Conservation (phyloP, 2,329 filamentous ascomycete genomes). For the Cercospora zeina region DNA sequence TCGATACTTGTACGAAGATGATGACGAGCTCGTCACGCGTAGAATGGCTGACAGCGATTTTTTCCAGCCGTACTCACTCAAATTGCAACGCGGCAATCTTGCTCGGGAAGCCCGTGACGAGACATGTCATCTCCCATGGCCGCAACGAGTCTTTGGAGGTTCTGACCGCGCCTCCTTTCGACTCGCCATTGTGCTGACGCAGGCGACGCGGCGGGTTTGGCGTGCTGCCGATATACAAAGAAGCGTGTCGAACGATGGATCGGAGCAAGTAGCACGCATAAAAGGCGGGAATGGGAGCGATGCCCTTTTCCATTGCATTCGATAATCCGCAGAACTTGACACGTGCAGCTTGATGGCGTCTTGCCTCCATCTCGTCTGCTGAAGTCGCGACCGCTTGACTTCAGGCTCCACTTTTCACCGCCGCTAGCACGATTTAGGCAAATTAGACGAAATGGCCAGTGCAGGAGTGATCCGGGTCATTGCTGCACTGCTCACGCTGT, state of each 20-base stretch:
- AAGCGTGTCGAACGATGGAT: constrained; percentile 70
- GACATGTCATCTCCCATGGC: constrained; percentile 87
- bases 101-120: constrained; percentile 87
- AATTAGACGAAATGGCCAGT: background rate
- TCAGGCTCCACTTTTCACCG: background rate
- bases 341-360: background rate
- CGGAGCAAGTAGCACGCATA: constrained; percentile 93
- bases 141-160: constrained; percentile 68
- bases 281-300: constrained; percentile 71
- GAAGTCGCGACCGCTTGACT: constrained; percentile 1
- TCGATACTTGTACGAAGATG: background rate
- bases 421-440: background rate
- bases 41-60: background rate
- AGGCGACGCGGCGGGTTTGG: constrained; percentile 82
- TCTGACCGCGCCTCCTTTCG: constrained; percentile 75
- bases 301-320: constrained; percentile 32
- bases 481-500: background rate
- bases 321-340: background rate
- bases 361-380: background rate
- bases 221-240: constrained; percentile 87
- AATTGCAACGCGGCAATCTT: constrained; percentile 88
- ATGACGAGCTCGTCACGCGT: background rate
- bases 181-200: constrained; percentile 85
- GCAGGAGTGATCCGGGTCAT: background rate
- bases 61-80: constrained; percentile 61